These are phyloP conservation scores for Botrytis paeoniae DNA, from an alignment of 2,329 filamentous ascomycete species.

Conservation along the genomic window DNA sequence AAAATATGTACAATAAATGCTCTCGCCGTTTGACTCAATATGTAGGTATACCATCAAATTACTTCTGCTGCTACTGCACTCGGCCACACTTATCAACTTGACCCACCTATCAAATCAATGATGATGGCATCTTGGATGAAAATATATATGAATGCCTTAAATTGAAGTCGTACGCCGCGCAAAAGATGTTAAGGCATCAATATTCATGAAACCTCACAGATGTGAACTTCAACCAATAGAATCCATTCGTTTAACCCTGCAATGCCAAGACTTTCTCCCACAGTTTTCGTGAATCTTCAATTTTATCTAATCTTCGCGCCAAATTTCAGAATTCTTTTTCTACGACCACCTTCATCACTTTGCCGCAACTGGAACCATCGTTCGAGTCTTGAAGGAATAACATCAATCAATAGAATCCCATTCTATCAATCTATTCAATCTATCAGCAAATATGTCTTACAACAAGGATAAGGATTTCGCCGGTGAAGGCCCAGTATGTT, in stretches of 20 bases:
- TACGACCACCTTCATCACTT: slow-evolving; percentile 66
- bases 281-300: slow-evolving; percentile 19
- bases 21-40: slow-evolving; percentile 28
- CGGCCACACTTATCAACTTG: not conserved
- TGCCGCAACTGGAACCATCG: slow-evolving; percentile 63
- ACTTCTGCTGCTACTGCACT: not conserved
- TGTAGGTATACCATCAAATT: not conserved
- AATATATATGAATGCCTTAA: not conserved
- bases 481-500: slow-evolving; percentile 77
- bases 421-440: slow-evolving; percentile 14
- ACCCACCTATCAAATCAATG: slow-evolving; percentile 13
- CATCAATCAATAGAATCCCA: slow-evolving; percentile 36
- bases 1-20: not conserved
- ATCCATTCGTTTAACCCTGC: slow-evolving; percentile 22
- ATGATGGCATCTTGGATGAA: not conserved
- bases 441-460: slow-evolving; percentile 71
- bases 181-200: not conserved
- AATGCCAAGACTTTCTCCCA: slow-evolving; percentile 28
- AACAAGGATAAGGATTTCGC: slow-evolving; percentile 92
- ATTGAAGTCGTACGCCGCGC: no score
- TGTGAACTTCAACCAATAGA: slow-evolving; percentile 17
- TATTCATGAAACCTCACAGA: not conserved
- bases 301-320: not conserved
- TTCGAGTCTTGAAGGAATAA: slow-evolving; percentile 76
- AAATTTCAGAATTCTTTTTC: slow-evolving; percentile 4